Evolutionary conservation across 2,329 filamentous ascomycete genomes (phyloP), one percentile per base, ranked within the genome.

Genomic region (Penicillium sp.): DNA sequence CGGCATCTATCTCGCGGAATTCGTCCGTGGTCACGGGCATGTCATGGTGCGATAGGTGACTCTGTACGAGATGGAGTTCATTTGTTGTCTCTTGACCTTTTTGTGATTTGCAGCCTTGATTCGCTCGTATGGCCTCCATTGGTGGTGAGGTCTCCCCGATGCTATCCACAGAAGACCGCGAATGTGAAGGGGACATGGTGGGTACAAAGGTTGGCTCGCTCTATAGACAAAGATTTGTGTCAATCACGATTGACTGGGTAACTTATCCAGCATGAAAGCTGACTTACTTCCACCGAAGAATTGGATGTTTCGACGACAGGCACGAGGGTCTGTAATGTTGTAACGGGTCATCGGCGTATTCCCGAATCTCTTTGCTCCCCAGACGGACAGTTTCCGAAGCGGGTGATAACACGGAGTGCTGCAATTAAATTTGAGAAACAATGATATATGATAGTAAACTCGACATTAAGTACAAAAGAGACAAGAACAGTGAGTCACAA

Each of bases 1-100:
- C 82, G 38, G 84, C 83, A 57, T 81, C 79, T 45, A 72, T 66
- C 60, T 83, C 80, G 6, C 64, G 62, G 64, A 75, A 79, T 37
- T 76, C 73, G 19, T 70, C 65, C 8, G 56, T 66, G 3, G 65
- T 64, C 22, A 64, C 66, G 25, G 70, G 64, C 68, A 71, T 68
- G 35, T 75, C 71, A 59, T 74, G 70, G 26, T 76, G 69, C 0
- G 75, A 76, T 40, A 73, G 57, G 51, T 74, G 71, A 51, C 73
- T 77, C 33, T 63, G 71, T 16, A 75, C 65, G 14, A 69, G 66
- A 49, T 70, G 64, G n/a, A 79, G 70, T 3, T 65, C 65, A 52
- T 73, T 69, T 16, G 60, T 54, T n/a, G 61, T 56, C 35, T 59
- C 64, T 33, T 53, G 57, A 35, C 59, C 55, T 22, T 59, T 58